phyloP scores from a whole-genome alignment of 129 eudicot species.

The Rutidosis leptorrhynchoides region DNA sequence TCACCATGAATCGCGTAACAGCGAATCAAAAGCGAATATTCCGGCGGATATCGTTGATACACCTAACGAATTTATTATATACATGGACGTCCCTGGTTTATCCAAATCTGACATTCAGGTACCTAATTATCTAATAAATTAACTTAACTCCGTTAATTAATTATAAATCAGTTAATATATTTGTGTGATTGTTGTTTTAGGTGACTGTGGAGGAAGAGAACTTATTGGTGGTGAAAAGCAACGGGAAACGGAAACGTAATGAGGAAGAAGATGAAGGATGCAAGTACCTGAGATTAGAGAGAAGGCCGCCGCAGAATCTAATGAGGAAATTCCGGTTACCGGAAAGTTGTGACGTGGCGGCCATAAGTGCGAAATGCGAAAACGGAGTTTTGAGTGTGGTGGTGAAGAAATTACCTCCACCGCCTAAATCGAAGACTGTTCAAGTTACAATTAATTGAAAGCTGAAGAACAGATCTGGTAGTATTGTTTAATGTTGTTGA shows the following conservation, averaged over 20 bases:
- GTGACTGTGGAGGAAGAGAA: constrained; percentile 72
- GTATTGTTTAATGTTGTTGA: constrained; percentile 25
- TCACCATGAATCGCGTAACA: constrained; percentile 19
- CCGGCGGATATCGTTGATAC: constrained; percentile 59
- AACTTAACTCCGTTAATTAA: neutral
- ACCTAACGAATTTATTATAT: constrained; percentile 46
- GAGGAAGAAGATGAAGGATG: constrained; percentile 57
- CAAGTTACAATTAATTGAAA: constrained; percentile 49
- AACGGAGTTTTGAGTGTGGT: constrained; percentile 70
- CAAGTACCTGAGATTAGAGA: constrained; percentile 68
- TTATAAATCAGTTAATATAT: too few species aligned
- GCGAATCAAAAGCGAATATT: constrained; percentile 24
- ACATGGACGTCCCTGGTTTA: constrained; percentile 75
- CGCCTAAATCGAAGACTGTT: constrained; percentile 63
- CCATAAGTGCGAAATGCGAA: constrained; percentile 66
- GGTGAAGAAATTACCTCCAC: constrained; percentile 71
- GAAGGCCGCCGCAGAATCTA: constrained; percentile 47
- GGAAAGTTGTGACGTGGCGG: constrained; percentile 44
- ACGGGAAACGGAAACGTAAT: constrained; percentile 67
- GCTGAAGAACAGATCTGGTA: neutral
- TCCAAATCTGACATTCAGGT: constrained; percentile 89
- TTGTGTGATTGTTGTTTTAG: constrained; percentile 29
- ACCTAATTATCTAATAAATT: neutral
- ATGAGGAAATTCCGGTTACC: constrained; percentile 71
- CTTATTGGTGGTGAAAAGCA: constrained; percentile 57